Conservation (phyloP, 1,284 basidiomycete genomes). For the Meripilus lineatus region DNA sequence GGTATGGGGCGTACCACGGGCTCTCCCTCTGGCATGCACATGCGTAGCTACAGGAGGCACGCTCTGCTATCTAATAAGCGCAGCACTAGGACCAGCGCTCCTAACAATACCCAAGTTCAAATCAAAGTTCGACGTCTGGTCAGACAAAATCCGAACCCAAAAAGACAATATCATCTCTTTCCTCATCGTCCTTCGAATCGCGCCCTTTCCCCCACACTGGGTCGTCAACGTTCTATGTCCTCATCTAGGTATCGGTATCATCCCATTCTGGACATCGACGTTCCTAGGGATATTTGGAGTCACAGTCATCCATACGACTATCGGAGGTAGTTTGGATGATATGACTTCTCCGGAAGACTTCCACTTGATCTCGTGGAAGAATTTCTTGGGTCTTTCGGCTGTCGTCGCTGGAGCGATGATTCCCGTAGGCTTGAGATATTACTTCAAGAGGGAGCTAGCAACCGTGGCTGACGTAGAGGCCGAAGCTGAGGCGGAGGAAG, state of each 20-base stretch:
- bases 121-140: conserved; percentile 77
- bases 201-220: conserved; percentile 96
- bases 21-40: conserved; percentile 87
- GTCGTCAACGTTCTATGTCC: conserved; percentile 92
- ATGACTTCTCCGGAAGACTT: conserved; percentile 95
- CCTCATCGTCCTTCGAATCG: conserved; percentile 89
- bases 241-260: conserved; percentile 84
- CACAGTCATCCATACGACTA: conserved; percentile 92
- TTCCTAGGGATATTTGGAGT: conserved; percentile 91
- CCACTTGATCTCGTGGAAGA: conserved; percentile 84
- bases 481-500: conserved; percentile 33
- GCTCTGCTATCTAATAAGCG: conserved; percentile 90
- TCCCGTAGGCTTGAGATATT: conserved; percentile 83
- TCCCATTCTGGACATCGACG: conserved; percentile 88
- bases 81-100: conserved; percentile 85
- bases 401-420: conserved; percentile 89
- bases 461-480: conserved; percentile 46
- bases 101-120: conserved; percentile 85
- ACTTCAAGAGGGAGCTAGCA: conserved; percentile 47
- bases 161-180: conserved; percentile 82
- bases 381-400: conserved; percentile 78
- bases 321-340: conserved; percentile 89
- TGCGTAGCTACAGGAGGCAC: conserved; percentile 90
- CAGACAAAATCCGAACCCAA: conserved; percentile 65
- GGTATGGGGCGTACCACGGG: conserved; percentile 89